A percentile compares a stretch with the other conserved stretches of the same genome.
phyloP scores from a whole-genome alignment of 345 rosid species.

The Gossypium stocksii region DNA sequence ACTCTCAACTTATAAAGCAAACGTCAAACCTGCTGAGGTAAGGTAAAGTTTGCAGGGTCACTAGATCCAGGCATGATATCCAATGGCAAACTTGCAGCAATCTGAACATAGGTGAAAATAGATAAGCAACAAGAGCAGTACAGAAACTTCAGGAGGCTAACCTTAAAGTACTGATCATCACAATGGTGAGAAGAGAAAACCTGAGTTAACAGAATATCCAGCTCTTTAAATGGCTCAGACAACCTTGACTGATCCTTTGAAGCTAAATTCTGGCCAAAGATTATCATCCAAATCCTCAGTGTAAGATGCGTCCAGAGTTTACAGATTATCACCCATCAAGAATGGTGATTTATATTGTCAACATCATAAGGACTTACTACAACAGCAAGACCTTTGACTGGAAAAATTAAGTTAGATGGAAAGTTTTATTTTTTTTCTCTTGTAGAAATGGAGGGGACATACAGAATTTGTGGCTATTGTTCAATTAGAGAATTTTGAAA shows the following conservation, averaged over 20 bases:
- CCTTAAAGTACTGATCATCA: constrained; percentile 14
- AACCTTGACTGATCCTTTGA: constrained; percentile 74
- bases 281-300: constrained; percentile 11
- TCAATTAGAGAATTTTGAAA: constrained; percentile 1
- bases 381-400: neutral
- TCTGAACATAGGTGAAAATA: constrained; percentile 35
- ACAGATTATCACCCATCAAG: neutral
- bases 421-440: neutral
- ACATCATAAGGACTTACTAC: neutral
- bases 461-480: neutral
- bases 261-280: constrained; percentile 56
- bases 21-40: constrained; percentile 85
- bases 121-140: constrained; percentile 13
- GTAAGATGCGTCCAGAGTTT: neutral
- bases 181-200: constrained; percentile 33
- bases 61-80: constrained; percentile 93
- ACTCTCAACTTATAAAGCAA: neutral
- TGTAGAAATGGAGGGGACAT: neutral
- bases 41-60: constrained; percentile 90
- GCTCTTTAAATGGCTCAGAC: constrained; percentile 76
- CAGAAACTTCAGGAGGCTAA: constrained; percentile 8
- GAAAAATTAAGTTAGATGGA: neutral
- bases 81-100: constrained; percentile 82
- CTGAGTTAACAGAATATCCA: constrained; percentile 82
- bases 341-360: neutral